These are phyloP conservation scores for Suillus decipiens DNA, from an alignment of 768 basidiomycete genomes.

Conservation along the genomic window DNA sequence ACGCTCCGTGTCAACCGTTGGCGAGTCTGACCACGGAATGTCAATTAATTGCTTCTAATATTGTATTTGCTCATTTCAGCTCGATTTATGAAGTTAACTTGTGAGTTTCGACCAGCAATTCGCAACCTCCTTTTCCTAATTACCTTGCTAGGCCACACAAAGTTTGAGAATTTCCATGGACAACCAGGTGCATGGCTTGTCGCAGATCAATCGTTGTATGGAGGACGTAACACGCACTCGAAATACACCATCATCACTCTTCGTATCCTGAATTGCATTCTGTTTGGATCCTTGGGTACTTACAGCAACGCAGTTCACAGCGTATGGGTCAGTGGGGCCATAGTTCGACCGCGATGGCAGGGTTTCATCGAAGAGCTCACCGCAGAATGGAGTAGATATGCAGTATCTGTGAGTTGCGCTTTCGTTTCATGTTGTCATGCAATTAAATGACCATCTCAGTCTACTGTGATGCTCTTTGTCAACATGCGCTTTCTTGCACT, in stretches of 20 bases:
- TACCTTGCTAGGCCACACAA: constrained; percentile 21
- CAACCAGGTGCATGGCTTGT: constrained; percentile 30
- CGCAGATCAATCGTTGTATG: constrained; percentile 19
- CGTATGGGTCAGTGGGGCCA: constrained; percentile 45
- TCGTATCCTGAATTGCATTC: constrained; percentile 30
- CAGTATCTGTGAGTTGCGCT: constrained; percentile 42
- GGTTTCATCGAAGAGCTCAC: constrained; percentile 42
- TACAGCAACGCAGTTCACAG: constrained; percentile 38
- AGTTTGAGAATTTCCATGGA: constrained; percentile 37
- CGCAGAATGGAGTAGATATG: constrained; percentile 50
- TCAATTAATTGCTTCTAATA: background rate
- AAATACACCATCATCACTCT: constrained; percentile 35
- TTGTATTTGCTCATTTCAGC: constrained; percentile 24
- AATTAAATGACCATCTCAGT: background rate
- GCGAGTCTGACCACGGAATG: background rate
- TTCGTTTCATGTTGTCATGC: background rate
- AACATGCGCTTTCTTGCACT: no score
- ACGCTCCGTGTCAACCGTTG: background rate
- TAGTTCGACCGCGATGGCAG: constrained; percentile 41
- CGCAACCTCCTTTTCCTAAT: background rate
- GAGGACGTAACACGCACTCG: background rate
- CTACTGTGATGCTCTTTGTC: constrained; percentile 13
- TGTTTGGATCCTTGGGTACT: constrained; percentile 47
- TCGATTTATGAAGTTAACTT: constrained; percentile 44
- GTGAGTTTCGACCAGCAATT: constrained; percentile 24